These are phyloP conservation scores for Paralagenidium karlingii DNA, from an alignment of 352 stramenopile species.

Conservation along the genomic window DNA sequence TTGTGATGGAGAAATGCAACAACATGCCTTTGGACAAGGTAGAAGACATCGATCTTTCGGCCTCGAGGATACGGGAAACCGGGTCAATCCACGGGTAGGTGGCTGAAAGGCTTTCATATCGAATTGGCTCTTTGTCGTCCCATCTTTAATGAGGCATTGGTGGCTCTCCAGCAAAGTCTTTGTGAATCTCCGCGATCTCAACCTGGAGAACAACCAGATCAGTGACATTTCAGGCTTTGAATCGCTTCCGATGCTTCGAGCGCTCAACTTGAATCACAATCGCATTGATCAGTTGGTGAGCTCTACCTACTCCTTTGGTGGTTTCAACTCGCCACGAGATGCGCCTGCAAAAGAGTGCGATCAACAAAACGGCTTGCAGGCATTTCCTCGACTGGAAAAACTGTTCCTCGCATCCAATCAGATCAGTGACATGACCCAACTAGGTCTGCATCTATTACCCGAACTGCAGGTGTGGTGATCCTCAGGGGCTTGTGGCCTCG, in stretches of 20 bases:
- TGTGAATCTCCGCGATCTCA: slow-evolving; percentile 46
- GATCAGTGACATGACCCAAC: slow-evolving; percentile 53
- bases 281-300: slow-evolving; percentile 43
- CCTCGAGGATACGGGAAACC: slow-evolving; percentile 60
- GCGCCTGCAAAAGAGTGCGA: neutral
- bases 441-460: slow-evolving; percentile 57
- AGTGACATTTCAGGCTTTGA: slow-evolving; percentile 57
- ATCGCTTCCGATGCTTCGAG: slow-evolving; percentile 31
- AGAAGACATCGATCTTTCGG: slow-evolving; percentile 57
- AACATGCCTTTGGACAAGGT: slow-evolving; percentile 37
- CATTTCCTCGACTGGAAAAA: slow-evolving; percentile 49
- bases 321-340: slow-evolving; percentile 15
- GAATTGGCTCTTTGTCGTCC: no score
- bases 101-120: slow-evolving; percentile 2
- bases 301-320: slow-evolving; percentile 4
- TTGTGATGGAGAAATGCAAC: slow-evolving; percentile 70
- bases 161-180: slow-evolving; percentile 46
- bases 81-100: slow-evolving; percentile 24
- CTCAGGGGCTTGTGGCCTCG: no score
- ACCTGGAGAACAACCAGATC: slow-evolving; percentile 81
- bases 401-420: slow-evolving; percentile 68
- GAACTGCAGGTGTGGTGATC: slow-evolving; percentile 51
- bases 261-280: slow-evolving; percentile 69
- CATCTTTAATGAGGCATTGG: neutral
- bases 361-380: slow-evolving; percentile 39